Evolutionary conservation across 2,329 filamentous ascomycete genomes (phyloP), one percentile per base, ranked within the genome.

Genomic region (Fusarium verrucosum): DNA sequence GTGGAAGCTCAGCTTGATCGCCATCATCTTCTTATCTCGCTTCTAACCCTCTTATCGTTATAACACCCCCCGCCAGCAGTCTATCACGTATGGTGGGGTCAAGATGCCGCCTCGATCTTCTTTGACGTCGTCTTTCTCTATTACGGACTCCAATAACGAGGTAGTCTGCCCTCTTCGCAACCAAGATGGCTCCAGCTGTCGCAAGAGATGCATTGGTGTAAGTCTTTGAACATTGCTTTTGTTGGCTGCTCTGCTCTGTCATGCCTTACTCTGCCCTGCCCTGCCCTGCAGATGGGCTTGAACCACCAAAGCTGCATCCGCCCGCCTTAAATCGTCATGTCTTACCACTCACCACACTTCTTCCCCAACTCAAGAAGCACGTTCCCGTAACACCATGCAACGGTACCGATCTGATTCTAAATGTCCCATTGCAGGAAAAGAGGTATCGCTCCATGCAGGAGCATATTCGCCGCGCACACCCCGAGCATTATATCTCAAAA

Each of bases 381-480:
- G 38, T 49, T 62, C 51, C 42, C 41, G 38, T 62, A 45, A 41
- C 57, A 62, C 32, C 54, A 57, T 63, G 52, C 45, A 69, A 51
- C 50, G 41, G 50, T 45, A 50, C 43, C 46, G 46, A 61, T 71
- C 66, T 70, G 74, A 69, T 53, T 59, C 54, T 54, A 62, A 63
- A 68, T 66, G 59, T 17, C 57, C 45, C 51, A 66, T 68, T 69
- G 77, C 79, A 96, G 92, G 92, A 96, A 82, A 96, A 96, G 80
- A 87, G 92, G 70, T 99, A 94, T 82, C 93, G 95, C 78, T 98
- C 94, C 65, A 98, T 99, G 92, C 95, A 98, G 81, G 95, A 99
- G 85, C 95, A 99, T 76, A 98, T 99, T 74, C 92, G 95, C 73
- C 90, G 95, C 78, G 94, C 95, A 70, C 95, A 99, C 77, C 94